Percentiles rank a stretch among this genome's conserved stretches.
Evolutionary conservation across 805 yeast species (phyloP).

Genomic region (Alloascoidea africana): DNA sequence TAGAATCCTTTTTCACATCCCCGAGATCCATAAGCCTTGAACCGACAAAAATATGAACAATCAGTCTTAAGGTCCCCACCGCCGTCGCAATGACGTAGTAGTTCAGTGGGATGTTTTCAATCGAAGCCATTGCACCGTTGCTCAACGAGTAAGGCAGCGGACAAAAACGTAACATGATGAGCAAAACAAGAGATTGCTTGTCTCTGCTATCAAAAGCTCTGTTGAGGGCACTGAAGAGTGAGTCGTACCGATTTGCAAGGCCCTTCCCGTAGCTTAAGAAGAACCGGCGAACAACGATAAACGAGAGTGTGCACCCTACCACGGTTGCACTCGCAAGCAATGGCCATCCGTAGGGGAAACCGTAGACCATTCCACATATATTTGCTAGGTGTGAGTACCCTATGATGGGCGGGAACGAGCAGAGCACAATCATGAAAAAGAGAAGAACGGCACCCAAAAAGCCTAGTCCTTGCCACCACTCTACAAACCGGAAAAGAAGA

Average conservation of each 20-base stretch:
- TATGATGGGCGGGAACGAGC: conserved; percentile 81
- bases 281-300: conserved; percentile 45
- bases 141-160: conserved; percentile 90
- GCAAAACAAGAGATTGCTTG: conserved; percentile 5
- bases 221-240: background rate
- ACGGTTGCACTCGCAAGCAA: conserved; percentile 54
- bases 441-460: conserved; percentile 18
- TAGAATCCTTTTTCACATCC: conserved; percentile 28
- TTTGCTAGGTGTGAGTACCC: conserved; percentile 66
- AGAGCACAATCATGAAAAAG: conserved; percentile 37
- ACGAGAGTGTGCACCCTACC: conserved; percentile 63
- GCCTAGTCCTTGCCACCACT: background rate
- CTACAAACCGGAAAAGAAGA: too few relatives aligned
- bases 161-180: conserved; percentile 66
- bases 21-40: conserved; percentile 58
- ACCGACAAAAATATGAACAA: conserved; percentile 70
- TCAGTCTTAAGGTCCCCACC: conserved; percentile 67
- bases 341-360: conserved; percentile 69
- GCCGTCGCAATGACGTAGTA: conserved; percentile 59
- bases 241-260: conserved; percentile 30
- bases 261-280: conserved; percentile 40
- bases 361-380: conserved; percentile 69
- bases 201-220: background rate
- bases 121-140: conserved; percentile 83
- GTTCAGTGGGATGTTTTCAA: conserved; percentile 53